These are phyloP conservation scores for Clarireedia homoeocarpa DNA, from an alignment of 2,329 filamentous ascomycete species.

Conservation along the genomic window DNA sequence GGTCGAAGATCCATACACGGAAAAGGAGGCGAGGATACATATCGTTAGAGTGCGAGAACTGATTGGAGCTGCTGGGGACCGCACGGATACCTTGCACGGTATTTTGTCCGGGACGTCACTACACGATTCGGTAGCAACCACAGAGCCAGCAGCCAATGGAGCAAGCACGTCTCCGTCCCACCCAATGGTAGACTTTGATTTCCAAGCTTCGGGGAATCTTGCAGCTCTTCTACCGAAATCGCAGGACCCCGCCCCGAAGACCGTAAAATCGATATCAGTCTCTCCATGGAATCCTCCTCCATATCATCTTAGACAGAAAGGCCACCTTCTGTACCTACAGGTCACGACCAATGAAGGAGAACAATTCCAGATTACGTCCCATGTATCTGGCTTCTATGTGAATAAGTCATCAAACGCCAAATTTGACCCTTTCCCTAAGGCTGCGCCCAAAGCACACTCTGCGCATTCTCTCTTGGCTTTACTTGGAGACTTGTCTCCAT, in stretches of 20 bases:
- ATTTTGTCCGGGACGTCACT: constrained; percentile 78
- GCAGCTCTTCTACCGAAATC: constrained; percentile 62
- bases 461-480: constrained; percentile 83
- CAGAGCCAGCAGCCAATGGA: constrained; percentile 31
- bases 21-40: constrained; percentile 96
- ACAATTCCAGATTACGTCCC: constrained; percentile 85
- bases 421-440: constrained; percentile 82
- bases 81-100: constrained; percentile 79
- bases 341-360: constrained; percentile 91
- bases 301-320: constrained; percentile 81
- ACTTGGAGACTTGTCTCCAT: constrained; percentile 71
- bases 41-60: constrained; percentile 84
- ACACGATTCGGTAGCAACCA: constrained; percentile 61
- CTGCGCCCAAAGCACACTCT: constrained; percentile 66
- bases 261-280: constrained; percentile 78
- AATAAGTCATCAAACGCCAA: constrained; percentile 94
- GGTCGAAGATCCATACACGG: constrained; percentile 92
- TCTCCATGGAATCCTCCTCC: constrained; percentile 97
- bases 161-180: constrained; percentile 36
- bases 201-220: constrained; percentile 60
- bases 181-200: constrained; percentile 66
- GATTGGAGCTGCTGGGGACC: constrained; percentile 83
- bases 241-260: constrained; percentile 70
- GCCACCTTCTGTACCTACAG: constrained; percentile 85
- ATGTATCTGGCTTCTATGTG: constrained; percentile 92